These are phyloP conservation scores for Leccinum aurantiacum DNA, from an alignment of 768 basidiomycete species.

Conservation along the genomic window DNA sequence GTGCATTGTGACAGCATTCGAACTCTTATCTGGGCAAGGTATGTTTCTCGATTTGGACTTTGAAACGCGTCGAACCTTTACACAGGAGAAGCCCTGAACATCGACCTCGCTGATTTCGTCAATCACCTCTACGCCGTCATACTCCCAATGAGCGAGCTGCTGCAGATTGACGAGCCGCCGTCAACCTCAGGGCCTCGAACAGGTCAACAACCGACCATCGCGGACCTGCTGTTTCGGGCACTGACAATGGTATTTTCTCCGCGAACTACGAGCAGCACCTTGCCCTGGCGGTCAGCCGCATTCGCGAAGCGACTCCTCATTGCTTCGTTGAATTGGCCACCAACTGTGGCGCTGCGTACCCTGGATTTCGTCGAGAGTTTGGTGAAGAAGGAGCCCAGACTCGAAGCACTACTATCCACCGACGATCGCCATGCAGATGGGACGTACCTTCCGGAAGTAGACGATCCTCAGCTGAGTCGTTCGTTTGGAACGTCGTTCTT, in stretches of 20 bases:
- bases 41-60: slow-evolving; percentile 11
- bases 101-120: slow-evolving; percentile 90
- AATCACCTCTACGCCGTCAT: slow-evolving; percentile 81
- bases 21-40: slow-evolving; percentile 96
- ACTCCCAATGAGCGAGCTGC: slow-evolving; percentile 65
- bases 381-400: slow-evolving; percentile 72
- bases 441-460: slow-evolving; percentile 78
- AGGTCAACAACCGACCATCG: slow-evolving; percentile 38
- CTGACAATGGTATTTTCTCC: slow-evolving; percentile 81
- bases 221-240: slow-evolving; percentile 84
- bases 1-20: slow-evolving; percentile 96
- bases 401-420: slow-evolving; percentile 82
- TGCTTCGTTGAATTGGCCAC: slow-evolving; percentile 80
- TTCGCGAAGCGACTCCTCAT: slow-evolving; percentile 91
- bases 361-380: slow-evolving; percentile 73
- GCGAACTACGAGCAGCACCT: slow-evolving; percentile 52
- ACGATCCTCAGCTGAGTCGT: slow-evolving; percentile 83
- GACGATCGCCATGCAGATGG: slow-evolving; percentile 87
- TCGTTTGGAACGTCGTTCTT: slow-evolving; percentile 85
- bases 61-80: slow-evolving; percentile 1
- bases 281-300: slow-evolving; percentile 80
- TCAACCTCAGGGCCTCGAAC: slow-evolving; percentile 27
- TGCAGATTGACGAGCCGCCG: slow-evolving; percentile 59
- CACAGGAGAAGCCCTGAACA: slow-evolving; percentile 92
- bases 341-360: slow-evolving; percentile 59